Evolutionary conservation across 2,329 filamentous ascomycete species (phyloP), one percentile per base, ranked within the genome.

Genomic region (Pyricularia grisea): DNA sequence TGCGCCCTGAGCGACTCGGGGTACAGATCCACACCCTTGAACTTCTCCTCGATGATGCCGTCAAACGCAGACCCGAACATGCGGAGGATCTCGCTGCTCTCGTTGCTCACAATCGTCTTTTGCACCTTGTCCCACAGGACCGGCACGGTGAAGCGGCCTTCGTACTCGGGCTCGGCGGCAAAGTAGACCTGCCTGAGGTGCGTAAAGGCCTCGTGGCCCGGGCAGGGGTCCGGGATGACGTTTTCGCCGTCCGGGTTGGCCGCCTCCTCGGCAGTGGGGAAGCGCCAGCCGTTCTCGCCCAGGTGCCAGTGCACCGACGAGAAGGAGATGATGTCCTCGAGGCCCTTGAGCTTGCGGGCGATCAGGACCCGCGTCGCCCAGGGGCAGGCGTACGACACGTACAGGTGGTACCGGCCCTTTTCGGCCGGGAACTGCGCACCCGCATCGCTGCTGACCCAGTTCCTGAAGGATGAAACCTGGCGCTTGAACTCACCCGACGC

Each of bases 261-360:
- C 72, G 76, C 80, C 71, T 87, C 86, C 25, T 89, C 87, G 1
- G 85, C 70, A 0, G 88, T 91, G 5, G 86, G 86, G 78, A 97
- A 97, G 67, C 92, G 90, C 94, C 94, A 97, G 71, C 93, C 88
- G 36, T 83, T 82, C 65, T 88, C 77, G 31, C 79, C 84, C 82
- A 98, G 88, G 75, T 97, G 90, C 94, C 94, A 98, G 80, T 97
- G 94, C 68, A 97, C 94, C n/a, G 87, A 88, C 0, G 92, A 95
- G 73, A 83, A 87, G 25, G 85, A 84, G 73, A 99, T 89, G 72
- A 95, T 85, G 69, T 96, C 90, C 74, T 98, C 92, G 0, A 99
- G 85, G 0, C 94, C 95, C 82, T 98, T 99, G 75, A 99, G 85
- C 78, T 93, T 90, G 70, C 94, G 87, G 2, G 92, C 91, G 73